Evolutionary conservation across 2,329 filamentous ascomycete species (phyloP), one percentile per base, ranked within the genome.

Genomic region (Cryphonectria japonica): DNA sequence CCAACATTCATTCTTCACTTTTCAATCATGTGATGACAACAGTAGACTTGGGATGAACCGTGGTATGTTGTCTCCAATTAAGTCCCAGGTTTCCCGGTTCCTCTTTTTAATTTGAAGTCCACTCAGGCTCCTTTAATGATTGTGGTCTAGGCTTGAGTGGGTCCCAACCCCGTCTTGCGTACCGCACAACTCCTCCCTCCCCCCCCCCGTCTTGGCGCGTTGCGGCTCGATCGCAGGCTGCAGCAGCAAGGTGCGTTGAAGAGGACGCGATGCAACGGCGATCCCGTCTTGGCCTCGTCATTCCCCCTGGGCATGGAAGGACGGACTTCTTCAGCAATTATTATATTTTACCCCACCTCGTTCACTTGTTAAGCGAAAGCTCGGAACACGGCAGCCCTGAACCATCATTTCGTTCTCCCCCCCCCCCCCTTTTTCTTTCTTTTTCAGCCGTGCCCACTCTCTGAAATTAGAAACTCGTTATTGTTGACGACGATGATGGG

Each of bases 261-360:
- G 46, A 50, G 46, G 19, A 13, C 26, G 26, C 54, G 26, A 59
- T 32, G 54, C 54, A 59, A 59, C 54, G 54, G 54, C 13, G 29
- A 59, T 59, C 54, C 54, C 54, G 54, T 59, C 54, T 59, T 59
- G 54, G 54, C 54, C 7, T 59, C 54, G 26, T 59, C 54, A 59
- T 13, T 26, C 52, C 32, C 37, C 37, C 37, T 11, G 37, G 8
- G 8, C 54, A 3, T 54, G 52, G 52, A n/a, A 14, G 52, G n/a
- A 54, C 52, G 26, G 26, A 26, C 26, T 26, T 29, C 19, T 50
- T 50, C 46, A 50, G 46, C 52, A 29, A 26, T 6, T 39, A 39
- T 39, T 11, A 39, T 39, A 39, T 29, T 29, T 29, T 29, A 57
- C 52, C 52, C 52, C 52, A 26, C 50, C 50, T 1, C 2, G 5